Evolutionary conservation across 805 yeast species (phyloP).

Genomic region (Myxozyma mucilagina): DNA sequence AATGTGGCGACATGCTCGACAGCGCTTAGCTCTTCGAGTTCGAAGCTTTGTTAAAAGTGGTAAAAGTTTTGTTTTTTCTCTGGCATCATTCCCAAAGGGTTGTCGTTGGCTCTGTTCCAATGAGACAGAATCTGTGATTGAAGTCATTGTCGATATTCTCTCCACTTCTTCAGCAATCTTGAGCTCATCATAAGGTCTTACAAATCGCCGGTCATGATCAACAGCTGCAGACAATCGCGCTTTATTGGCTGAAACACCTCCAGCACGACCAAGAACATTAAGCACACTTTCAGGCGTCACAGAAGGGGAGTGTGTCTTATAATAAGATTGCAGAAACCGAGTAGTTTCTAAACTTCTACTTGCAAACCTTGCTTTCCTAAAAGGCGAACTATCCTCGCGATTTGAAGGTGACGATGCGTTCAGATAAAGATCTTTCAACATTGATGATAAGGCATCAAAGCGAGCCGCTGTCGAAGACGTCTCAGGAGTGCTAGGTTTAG

Average conservation of each 20-base stretch:
- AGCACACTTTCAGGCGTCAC: conserved; percentile 15
- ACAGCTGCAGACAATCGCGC: conserved; percentile 5
- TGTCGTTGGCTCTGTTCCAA: conserved; percentile 6
- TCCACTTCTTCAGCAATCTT: not conserved
- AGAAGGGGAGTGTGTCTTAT: conserved; percentile 2
- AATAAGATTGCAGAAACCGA: conserved; percentile 16
- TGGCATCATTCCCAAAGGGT: not conserved
- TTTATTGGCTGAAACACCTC: conserved; percentile 16
- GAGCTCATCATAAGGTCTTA: not conserved
- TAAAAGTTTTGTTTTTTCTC: not conserved
- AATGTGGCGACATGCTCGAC: conserved; percentile 40
- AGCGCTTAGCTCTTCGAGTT: conserved; percentile 36
- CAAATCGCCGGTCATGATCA: not conserved
- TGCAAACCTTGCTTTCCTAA: not conserved
- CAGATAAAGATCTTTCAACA: not conserved
- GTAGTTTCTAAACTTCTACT: conserved; percentile 25
- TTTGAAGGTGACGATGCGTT: not conserved
- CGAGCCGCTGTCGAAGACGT: not conserved
- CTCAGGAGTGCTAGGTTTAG: not conserved
- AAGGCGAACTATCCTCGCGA: not conserved
- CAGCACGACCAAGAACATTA: conserved; percentile 15
- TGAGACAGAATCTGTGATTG: not conserved
- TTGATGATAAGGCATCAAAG: not conserved
- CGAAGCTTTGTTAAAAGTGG: conserved; percentile 38
- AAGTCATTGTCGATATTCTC: not conserved